Evolutionary conservation across 2,329 filamentous ascomycete species (phyloP).

Genomic region (Stagonosporopsis cucurbitacearum): DNA sequence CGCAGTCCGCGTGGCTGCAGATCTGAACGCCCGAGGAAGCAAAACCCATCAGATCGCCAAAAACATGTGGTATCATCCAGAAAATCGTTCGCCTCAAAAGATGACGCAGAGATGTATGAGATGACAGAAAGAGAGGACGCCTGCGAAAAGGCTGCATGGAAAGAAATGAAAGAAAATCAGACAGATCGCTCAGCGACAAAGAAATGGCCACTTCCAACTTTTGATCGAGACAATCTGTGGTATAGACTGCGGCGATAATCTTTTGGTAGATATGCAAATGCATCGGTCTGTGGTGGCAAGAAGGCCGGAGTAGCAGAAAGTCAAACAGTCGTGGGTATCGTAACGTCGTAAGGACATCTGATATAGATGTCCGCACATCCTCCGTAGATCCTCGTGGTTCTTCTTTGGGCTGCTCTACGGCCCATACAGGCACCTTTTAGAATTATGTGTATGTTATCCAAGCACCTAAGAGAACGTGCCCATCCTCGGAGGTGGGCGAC

Average conservation of each 20-base stretch:
- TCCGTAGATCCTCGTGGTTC: slow-evolving; percentile 25
- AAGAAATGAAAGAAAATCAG: slow-evolving; percentile 4
- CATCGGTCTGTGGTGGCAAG: slow-evolving; percentile 37
- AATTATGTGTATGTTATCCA: slow-evolving; percentile 7
- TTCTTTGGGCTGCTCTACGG: slow-evolving; percentile 13
- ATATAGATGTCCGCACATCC: slow-evolving; percentile 23
- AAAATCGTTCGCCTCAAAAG: slow-evolving; percentile 15
- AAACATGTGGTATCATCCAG: slow-evolving; percentile 45
- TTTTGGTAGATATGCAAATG: slow-evolving; percentile 37
- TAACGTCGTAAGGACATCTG: slow-evolving; percentile 38
- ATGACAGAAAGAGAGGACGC: slow-evolving; percentile 15
- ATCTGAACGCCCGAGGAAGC: slow-evolving; percentile 35
- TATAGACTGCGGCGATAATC: slow-evolving; percentile 24
- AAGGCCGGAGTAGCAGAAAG: slow-evolving; percentile 30
- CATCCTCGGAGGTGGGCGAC: slow-evolving; percentile 40
- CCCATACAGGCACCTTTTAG: slow-evolving; percentile 5
- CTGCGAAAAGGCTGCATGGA: slow-evolving; percentile 1
- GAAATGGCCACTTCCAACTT: slow-evolving; percentile 24
- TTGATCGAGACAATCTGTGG: slow-evolving; percentile 25
- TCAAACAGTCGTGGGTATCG: slow-evolving; percentile 44
- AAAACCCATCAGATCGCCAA: slow-evolving; percentile 27
- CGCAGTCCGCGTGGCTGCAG: slow-evolving; percentile 21
- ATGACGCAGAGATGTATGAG: slow-evolving; percentile 18
- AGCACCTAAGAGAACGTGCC: slow-evolving; percentile 42
- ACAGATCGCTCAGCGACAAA: slow-evolving; percentile 7